Base-by-base conservation (phyloP, 208 protist genomes). In the Porcisia hertigi region DNA sequence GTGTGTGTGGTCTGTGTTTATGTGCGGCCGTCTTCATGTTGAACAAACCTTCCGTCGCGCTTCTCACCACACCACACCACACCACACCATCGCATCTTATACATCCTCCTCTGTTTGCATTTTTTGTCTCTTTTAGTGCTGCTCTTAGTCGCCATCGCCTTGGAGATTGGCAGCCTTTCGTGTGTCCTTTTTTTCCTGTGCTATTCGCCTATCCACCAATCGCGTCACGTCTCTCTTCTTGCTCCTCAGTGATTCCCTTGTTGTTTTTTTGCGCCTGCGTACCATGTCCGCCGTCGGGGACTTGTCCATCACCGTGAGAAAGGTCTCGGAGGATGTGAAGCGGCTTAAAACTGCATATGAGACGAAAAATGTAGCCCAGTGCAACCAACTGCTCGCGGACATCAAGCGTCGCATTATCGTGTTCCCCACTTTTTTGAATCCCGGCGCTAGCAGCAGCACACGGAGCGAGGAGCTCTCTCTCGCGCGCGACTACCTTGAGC, bases 351-450 rank as follows among this genome's bases (percentile, higher is more conserved):
- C 80, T 7, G 89, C 84, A 0, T 97, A 94, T 71, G 86, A 92
- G 36, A 71, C 57, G 1, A 88, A 90, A 52, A 82, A 96, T 54
- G 79, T 90, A 58, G 54, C 83, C 14, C 79, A 76, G 47, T 95
- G 89, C 76, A 76, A 83, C 58, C 34, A 74, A 1, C 47, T 96
- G 20, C 82, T 98, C 23, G 78, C 76, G 5, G 79, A 71, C 25
- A 77, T 98, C 49, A 97, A 97, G 82, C 75, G 73, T n/a, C 84
- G 84, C 67, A 85, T 98, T 47, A 97, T 97, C 69, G 36, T 91
- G n/a, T 84, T 98, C 25, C 95, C 95, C 9, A 97, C 92, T 16
- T 98, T 93, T 75, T 88, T 98, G 36, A 91, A 88, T 67, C 93
- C 93, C 14, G 43, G 82, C 25, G 89, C 83, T 30, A 54, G 85